Evolutionary conservation across 306 rosid genomes (phyloP), one percentile per base, ranked within the genome.

Genomic region (Inga leiocalycina): DNA sequence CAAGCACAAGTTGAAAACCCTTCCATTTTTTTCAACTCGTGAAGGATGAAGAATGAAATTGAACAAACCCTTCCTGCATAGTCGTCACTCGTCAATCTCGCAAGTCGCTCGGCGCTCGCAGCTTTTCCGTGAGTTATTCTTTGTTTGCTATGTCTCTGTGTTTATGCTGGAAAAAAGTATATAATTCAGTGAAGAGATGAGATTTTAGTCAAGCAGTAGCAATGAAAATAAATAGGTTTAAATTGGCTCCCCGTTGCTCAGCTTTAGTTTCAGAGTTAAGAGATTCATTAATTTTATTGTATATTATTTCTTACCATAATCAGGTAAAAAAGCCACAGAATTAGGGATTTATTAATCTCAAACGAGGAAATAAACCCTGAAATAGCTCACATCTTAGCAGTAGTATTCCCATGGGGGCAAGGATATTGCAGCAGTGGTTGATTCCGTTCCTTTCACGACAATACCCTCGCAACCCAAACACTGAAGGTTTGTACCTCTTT

Each of bases 401-500:
- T 14, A n/a, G 4, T 71, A 57, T 46, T 72, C 12, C 56, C 30
- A 88, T 88, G 94, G 90, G 86, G 81, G 87, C 87, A 37, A 85
- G 83, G 56, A 82, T 86, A 76, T 85, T 88, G 86, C 89, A 78
- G 92, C 89, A 86, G 85, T 85, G 90, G 49, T 6, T 88, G 57
- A 54, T 81, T 66, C 83, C 94, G 15, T 57, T 88, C 13, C 48
- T 87, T 70, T 67, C 71, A 32, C 80, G 49, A 46, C 76, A 80
- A 51, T 73, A 69, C n/a, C 81, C 19, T 52, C 82, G 66, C 43
- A 44, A 74, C 27, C 14, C 70, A 44, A 75, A 80, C 8, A 64
- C 54, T 44, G 88, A 72, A 80, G 90, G 93, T 80, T 86, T 68
- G 72, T 69, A 27, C 3, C 46, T 69, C 71, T 65, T 83, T 83